Evolutionary conservation across 257 asterid genomes (phyloP).

Genomic region (Striga asiatica): DNA sequence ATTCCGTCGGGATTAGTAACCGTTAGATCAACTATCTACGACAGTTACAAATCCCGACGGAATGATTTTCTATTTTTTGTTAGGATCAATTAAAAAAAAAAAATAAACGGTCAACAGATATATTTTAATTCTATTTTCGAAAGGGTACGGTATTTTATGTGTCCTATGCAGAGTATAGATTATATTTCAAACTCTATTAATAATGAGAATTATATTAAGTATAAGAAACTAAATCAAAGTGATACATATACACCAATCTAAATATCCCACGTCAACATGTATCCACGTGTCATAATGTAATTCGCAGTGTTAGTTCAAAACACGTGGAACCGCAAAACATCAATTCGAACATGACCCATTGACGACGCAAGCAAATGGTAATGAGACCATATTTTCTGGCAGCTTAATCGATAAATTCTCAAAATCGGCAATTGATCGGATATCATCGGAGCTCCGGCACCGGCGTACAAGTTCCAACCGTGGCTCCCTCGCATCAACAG

Average conservation of each 20-base stretch:
- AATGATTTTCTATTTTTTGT: too few relatives aligned
- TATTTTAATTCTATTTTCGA: too few relatives aligned
- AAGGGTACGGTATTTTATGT: too few relatives aligned
- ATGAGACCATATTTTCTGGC: neutral
- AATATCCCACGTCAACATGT: conserved; percentile 3
- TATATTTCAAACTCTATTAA: too few relatives aligned
- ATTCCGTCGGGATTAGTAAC: too few relatives aligned
- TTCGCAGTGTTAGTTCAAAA: neutral
- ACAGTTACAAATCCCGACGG: too few relatives aligned
- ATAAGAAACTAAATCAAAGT: too few relatives aligned
- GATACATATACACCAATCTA: conserved; percentile 15
- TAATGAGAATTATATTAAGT: too few relatives aligned
- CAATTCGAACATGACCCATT: neutral
- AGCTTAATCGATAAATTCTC: conserved; percentile 8
- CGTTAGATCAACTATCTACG: too few relatives aligned
- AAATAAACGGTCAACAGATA: too few relatives aligned
- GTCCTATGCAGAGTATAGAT: too few relatives aligned
- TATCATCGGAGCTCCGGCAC: conserved; percentile 55
- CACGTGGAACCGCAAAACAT: conserved; percentile 15
- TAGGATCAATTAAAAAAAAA: too few relatives aligned
- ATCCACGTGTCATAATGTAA: conserved; percentile 17
- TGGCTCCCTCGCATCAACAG: conserved; percentile 76
- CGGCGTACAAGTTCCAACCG: conserved; percentile 37
- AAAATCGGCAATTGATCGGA: conserved; percentile 11
- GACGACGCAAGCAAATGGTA: neutral